Conservation (phyloP, 345 rosid species). For the Melastoma malabathricum region DNA sequence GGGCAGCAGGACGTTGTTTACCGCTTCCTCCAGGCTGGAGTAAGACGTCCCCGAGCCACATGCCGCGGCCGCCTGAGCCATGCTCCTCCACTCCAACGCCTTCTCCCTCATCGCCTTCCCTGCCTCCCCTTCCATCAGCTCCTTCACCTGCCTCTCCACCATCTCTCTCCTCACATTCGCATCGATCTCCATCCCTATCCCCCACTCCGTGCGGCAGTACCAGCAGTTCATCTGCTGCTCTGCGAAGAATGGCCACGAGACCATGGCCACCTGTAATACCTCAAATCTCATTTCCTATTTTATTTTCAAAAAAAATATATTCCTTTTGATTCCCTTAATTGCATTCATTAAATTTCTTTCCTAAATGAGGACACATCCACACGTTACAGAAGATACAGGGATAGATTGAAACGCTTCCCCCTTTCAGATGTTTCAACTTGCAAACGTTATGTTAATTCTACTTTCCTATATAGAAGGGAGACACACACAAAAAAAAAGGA, state of each 20-base stretch:
- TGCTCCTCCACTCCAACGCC: conserved; percentile 30
- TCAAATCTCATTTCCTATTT: too few species aligned
- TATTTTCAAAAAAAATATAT: too few species aligned
- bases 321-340: too few species aligned
- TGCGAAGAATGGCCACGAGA: conserved; percentile 55
- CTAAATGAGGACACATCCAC: too few species aligned
- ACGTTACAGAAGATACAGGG: too few species aligned
- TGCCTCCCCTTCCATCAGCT: conserved; percentile 36
- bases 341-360: too few species aligned
- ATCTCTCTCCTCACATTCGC: conserved; percentile 38
- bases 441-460: too few species aligned
- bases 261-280: conserved; percentile 44
- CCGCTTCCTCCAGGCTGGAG: conserved; percentile 17
- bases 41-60: conserved; percentile 22
- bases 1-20: conserved; percentile 15
- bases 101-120: conserved; percentile 40
- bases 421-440: too few species aligned
- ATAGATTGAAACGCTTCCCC: too few species aligned
- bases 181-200: conserved; percentile 48
- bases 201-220: conserved; percentile 35
- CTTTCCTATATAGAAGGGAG: too few species aligned
- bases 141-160: conserved; percentile 33
- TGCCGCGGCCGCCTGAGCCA: conserved; percentile 15
- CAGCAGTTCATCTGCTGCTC: conserved; percentile 53
- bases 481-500: too few species aligned